Percentiles rank a stretch among this genome's conserved stretches.
Conservation (phyloP, 2,329 filamentous ascomycete species). For the Aureobasidium sp. region DNA sequence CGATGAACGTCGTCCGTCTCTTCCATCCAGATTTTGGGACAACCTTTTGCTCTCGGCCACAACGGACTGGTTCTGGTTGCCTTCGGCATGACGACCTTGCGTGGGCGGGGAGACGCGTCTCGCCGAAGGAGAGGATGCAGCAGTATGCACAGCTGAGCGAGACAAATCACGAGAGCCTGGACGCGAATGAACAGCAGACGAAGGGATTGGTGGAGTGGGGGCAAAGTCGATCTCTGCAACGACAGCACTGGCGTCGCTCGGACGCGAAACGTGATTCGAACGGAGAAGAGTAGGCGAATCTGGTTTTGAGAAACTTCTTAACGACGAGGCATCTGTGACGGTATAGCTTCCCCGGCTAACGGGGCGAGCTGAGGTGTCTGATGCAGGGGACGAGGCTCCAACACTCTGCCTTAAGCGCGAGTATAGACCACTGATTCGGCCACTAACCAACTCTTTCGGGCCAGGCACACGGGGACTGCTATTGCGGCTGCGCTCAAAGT, state of each 20-base stretch:
- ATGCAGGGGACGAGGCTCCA: slow-evolving; percentile 14
- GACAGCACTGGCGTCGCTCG: neutral
- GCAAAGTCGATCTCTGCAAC: neutral
- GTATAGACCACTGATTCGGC: slow-evolving; percentile 70
- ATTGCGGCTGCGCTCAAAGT: slow-evolving; percentile 66
- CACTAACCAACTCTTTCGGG: slow-evolving; percentile 28
- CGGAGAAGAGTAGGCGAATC: neutral
- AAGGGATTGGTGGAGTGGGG: neutral
- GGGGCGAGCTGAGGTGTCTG: slow-evolving; percentile 61
- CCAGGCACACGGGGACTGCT: slow-evolving; percentile 17
- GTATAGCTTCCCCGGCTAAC: slow-evolving; percentile 32
- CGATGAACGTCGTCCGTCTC: neutral
- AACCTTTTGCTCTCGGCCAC: neutral
- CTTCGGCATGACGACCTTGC: neutral
- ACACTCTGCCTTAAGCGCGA: slow-evolving; percentile 57
- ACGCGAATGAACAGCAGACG: slow-evolving; percentile 9
- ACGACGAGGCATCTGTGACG: slow-evolving; percentile 20
- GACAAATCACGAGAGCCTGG: slow-evolving; percentile 9
- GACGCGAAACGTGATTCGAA: slow-evolving; percentile 4
- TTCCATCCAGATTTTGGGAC: neutral
- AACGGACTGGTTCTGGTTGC: neutral
- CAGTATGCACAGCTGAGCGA: slow-evolving; percentile 1
- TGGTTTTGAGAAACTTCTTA: slow-evolving; percentile 15
- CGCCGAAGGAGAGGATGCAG: slow-evolving; percentile 7
- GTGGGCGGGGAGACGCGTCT: neutral